Percentiles rank a stretch among this genome's conserved stretches.
phyloP scores from a whole-genome alignment of 2,329 filamentous ascomycete genomes.

The Colletotrichum truncatum region DNA sequence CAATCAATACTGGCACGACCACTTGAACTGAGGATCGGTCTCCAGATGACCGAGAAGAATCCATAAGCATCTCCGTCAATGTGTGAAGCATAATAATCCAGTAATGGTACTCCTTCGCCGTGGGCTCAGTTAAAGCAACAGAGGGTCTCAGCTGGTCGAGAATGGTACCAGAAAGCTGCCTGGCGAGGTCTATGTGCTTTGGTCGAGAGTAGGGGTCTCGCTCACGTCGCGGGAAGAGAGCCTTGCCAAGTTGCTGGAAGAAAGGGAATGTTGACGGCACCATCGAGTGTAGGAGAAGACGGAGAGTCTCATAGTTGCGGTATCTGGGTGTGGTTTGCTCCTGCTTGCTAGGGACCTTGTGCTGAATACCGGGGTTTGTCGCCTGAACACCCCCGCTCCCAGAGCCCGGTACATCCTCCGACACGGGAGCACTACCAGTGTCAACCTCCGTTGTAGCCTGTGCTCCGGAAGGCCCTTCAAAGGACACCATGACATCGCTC shows the following conservation, averaged over 20 bases:
- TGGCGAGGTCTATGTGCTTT: conserved; percentile 64
- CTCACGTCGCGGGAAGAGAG: conserved; percentile 78
- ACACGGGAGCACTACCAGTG: conserved; percentile 40
- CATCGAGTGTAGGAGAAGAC: conserved; percentile 80
- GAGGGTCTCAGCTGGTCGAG: conserved; percentile 70
- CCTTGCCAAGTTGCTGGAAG: conserved; percentile 85
- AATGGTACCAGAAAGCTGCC: conserved; percentile 76
- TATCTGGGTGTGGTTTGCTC: conserved; percentile 56
- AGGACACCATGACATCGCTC: conserved; percentile 21
- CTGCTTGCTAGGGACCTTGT: conserved; percentile 53
- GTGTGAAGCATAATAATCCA: conserved; percentile 84
- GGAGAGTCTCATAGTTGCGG: conserved; percentile 81
- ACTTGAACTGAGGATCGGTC: conserved; percentile 62
- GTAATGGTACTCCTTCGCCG: conserved; percentile 77
- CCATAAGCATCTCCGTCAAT: conserved; percentile 81
- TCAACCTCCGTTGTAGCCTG: conserved; percentile 34
- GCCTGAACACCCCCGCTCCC: conserved; percentile 37
- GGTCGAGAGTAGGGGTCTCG: conserved; percentile 68
- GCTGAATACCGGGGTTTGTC: conserved; percentile 25
- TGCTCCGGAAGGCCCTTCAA: neutral
- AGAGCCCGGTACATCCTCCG: conserved; percentile 41
- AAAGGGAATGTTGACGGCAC: conserved; percentile 85
- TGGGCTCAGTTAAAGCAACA: conserved; percentile 53
- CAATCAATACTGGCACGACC: conserved; percentile 81
- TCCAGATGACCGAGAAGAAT: conserved; percentile 57